Conservation (phyloP, 2,329 filamentous ascomycete species). For the Colletotrichum trifolii region DNA sequence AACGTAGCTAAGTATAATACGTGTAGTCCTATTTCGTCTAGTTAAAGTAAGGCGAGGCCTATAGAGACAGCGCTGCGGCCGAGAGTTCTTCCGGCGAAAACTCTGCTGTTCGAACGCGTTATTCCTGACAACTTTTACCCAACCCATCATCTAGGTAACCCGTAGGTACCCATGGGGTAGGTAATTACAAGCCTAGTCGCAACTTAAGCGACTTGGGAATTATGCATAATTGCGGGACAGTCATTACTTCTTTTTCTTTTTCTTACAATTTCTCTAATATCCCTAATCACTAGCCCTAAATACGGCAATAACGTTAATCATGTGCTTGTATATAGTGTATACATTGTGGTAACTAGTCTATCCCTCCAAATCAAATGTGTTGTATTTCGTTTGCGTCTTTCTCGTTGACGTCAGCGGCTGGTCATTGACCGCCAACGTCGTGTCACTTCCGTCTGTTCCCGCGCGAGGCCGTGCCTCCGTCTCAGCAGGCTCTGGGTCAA, state of each 20-base stretch:
- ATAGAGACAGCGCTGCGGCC: no score
- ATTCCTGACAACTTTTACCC: no score
- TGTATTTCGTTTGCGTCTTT: constrained; percentile 13
- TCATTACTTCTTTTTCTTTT: background rate
- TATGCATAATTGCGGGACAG: background rate
- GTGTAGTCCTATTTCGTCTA: no score
- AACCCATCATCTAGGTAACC: no score
- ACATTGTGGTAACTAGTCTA: background rate
- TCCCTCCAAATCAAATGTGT: constrained; percentile 17
- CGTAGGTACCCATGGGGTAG: no score
- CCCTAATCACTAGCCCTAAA: background rate
- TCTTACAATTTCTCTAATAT: background rate
- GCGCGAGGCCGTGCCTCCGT: background rate
- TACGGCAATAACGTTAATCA: background rate
- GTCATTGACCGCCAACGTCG: background rate
- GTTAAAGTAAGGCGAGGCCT: no score
- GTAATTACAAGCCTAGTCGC: no score
- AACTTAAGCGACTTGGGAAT: background rate
- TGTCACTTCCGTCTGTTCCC: background rate
- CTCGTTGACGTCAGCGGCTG: background rate
- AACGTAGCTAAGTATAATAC: no score
- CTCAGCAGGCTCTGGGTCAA: background rate
- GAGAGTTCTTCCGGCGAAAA: no score
- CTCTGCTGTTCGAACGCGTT: no score
- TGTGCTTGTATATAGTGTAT: background rate